phyloP scores from a whole-genome alignment of 2,329 filamentous ascomycete species.

The Colletotrichum acutatum region DNA sequence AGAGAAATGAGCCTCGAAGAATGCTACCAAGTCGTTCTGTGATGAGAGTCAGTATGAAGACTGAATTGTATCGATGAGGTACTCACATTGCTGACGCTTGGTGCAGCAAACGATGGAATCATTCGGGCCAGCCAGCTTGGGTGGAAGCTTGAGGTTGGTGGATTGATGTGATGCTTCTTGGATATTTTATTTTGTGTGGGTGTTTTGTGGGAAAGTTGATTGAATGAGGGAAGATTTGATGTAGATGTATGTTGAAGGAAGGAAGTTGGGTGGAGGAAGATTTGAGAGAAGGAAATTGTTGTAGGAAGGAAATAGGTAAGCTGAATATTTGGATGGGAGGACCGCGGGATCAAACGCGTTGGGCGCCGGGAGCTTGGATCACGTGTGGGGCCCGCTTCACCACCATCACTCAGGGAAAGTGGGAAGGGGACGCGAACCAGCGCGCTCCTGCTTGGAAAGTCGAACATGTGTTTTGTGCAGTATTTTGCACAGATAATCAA shows the following conservation, averaged over 20 bases:
- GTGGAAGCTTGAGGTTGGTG: neutral
- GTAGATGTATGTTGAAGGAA: neutral
- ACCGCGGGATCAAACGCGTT: slow-evolving; percentile 15
- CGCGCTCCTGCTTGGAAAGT: slow-evolving; percentile 6
- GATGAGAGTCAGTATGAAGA: slow-evolving; percentile 32
- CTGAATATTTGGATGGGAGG: neutral
- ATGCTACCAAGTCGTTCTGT: slow-evolving; percentile 69
- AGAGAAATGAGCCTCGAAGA: slow-evolving; percentile 71
- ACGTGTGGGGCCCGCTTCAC: slow-evolving; percentile 28
- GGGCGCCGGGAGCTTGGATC: slow-evolving; percentile 25
- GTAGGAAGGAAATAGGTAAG: neutral
- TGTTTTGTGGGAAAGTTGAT: neutral
- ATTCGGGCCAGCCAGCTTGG: neutral
- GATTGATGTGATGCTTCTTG: neutral
- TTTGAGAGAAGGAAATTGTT: neutral
- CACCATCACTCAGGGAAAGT: slow-evolving; percentile 2
- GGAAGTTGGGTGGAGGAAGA: neutral
- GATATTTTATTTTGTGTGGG: neutral
- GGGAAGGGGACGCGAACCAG: neutral
- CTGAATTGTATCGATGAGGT: neutral
- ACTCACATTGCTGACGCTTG: slow-evolving; percentile 31
- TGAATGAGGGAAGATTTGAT: neutral
- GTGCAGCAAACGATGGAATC: slow-evolving; percentile 3
- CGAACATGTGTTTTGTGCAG: neutral
- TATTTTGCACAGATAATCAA: slow-evolving; percentile 11